phyloP scores from a whole-genome alignment of 345 rosid species.

The Odontarrhena argentea region DNA sequence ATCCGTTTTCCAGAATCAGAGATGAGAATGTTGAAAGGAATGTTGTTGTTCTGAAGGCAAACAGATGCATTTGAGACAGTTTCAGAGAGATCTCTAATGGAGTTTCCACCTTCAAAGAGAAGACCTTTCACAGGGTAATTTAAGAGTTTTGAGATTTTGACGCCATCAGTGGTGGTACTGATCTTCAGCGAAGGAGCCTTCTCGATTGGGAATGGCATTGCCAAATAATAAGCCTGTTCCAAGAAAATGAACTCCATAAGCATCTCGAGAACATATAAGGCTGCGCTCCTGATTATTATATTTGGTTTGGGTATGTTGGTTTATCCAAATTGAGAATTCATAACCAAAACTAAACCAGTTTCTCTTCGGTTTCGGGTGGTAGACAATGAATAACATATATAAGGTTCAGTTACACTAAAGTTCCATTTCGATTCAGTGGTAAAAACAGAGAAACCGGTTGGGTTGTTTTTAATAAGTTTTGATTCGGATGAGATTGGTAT shows the following conservation, averaged over 20 bases:
- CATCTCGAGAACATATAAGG: neutral
- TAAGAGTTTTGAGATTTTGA: slow-evolving; percentile 65
- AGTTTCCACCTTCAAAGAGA: slow-evolving; percentile 75
- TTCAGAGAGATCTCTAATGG: slow-evolving; percentile 56
- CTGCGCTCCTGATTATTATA: neutral
- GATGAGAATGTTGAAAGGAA: slow-evolving; percentile 84
- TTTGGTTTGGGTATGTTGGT: neutral
- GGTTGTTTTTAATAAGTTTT: neutral
- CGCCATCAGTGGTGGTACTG: slow-evolving; percentile 48
- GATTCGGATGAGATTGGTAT: neutral
- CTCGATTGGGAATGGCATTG: slow-evolving; percentile 82
- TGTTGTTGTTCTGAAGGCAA: slow-evolving; percentile 88
- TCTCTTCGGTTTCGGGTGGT: too few relatives aligned
- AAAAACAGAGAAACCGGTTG: neutral
- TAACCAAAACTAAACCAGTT: too few relatives aligned
- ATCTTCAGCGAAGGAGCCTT: slow-evolving; percentile 68
- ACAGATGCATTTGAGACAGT: slow-evolving; percentile 71
- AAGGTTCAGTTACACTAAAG: too few relatives aligned
- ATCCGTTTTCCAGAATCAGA: slow-evolving; percentile 75
- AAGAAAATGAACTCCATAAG: neutral
- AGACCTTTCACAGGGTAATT: slow-evolving; percentile 89
- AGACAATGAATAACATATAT: too few relatives aligned
- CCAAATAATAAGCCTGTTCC: slow-evolving; percentile 81
- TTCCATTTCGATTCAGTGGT: too few relatives aligned
- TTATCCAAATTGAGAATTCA: too few relatives aligned